Evolutionary conservation across 2,329 filamentous ascomycete species (phyloP), one percentile per base, ranked within the genome.

Genomic region (Talaromyces sp.): DNA sequence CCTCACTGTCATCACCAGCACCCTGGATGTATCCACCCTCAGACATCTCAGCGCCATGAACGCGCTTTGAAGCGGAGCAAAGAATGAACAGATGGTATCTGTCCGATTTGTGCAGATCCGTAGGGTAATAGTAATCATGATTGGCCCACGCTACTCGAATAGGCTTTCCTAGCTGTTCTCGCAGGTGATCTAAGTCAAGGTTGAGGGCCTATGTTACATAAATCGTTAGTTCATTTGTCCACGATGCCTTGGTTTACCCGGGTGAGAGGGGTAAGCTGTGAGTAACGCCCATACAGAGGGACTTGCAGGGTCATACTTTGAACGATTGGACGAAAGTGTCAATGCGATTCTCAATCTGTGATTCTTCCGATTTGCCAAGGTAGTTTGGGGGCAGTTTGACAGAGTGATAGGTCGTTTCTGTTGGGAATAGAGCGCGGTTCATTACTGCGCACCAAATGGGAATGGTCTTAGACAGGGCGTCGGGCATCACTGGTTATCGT

Each of bases 371-470:
- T 42, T 77, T 77, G 3, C 88, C 86, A 11, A 96, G 84, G 24
- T 87, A 84, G 55, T 86, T 82, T 1, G 87, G 85, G 1, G 91
- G 90, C 4, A 89, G 88, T 64, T 86, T 82, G 7, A 97, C 80
- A 1, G 71, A 62, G 64, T 87, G 79, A 17, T 70, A 74, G 14
- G 69, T 66, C 16, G 64, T 60, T 3, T 76, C 60, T 17, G 79
- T 73, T 0, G 89, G 87, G 68, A 96, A 96, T 4, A 97, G 76
- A 3, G 85, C 78, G 42, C 82, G 80, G 73, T 97, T 97, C 64
- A 97, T 74, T 16, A 97, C 90, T 56, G 87, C 85, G 72, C 89
- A 92, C 94, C 94, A 99, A 57, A 96, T 89, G 2, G 94, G 93
- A 22, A 97, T 80, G 0, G 94, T 97, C 72, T 96, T 97, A 64